Evolutionary conservation across 192 early-diverging fungal genomes (phyloP), one percentile per base, ranked within the genome.

Genomic region (Backusella westeae): DNA sequence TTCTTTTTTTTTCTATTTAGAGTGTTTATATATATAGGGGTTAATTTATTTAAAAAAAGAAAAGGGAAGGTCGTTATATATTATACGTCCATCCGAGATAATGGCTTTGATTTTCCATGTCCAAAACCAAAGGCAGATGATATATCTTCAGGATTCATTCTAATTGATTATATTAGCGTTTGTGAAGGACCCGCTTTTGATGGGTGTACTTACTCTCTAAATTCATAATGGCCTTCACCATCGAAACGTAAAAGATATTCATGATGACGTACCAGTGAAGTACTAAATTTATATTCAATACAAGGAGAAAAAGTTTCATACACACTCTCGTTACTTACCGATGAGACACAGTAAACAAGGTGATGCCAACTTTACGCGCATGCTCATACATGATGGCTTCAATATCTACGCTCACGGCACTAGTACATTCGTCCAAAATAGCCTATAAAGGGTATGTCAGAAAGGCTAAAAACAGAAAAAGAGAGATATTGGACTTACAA

Each of bases 361-460:
- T 90, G 65, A 91, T 90, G 17, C 87, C 88, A 15, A 84, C 73
- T 44, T 88, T 72, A 12, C 82, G 82, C 6, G 89, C 88, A 69
- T 87, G 84, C 38, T 83, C 82, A 74, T 90, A 91, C 89, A 96
- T 90, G 78, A 94, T 87, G 2, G 86, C 88, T 76, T 96, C 94
- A 19, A 94, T 86, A 79, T 96, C 94, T 69, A 91, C 89, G 68
- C 89, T 91, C 32, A 96, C 93, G 0, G 93, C 92, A 23, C 88
- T 90, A 0, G 94, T 96, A 77, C 90, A 92, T 83, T 96, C 94
- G 82, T 95, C 94, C 36, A 91, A 75, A 66, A 89, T 90, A 6
- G 88, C 84, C 84, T 85, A 72, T 19, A 32, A 32, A 32, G 32
- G 32, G 32, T 32, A 32, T 32, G 42, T 53, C 15, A 56, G 42